Base-by-base conservation (phyloP, 345 rosid species). In the Theobroma cacao region DNA sequence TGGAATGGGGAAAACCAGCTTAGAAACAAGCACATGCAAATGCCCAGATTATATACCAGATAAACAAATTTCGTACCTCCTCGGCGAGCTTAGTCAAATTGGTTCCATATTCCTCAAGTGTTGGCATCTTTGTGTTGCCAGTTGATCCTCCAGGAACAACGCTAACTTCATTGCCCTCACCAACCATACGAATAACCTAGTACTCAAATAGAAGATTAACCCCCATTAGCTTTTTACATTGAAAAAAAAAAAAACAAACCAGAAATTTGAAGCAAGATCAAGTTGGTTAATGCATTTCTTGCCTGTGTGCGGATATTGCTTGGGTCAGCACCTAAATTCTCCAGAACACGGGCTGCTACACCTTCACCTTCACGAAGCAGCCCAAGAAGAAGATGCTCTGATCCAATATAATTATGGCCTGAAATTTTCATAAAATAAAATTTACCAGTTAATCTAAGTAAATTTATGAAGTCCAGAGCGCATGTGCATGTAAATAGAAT, bases 351-450 rank as follows among this genome's bases (percentile, higher is more conserved):
- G 30, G 97, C 99, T 26, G 99, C 98, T 55, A 97, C 98, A 81
- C 99, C 99, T 88, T 97, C 99, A 63, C 99, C 99, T 86, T 97
- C 99, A 34, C 98, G 94, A 66, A 97, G 94, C 69, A 94, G 89
- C 77, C 98, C 97, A 62, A 97, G 98, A 78, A 97, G 94, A 81
- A 97, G 87, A 82, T 97, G 99, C 90, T 97, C 99, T 24, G 99
- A 93, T 66, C 99, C 99, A 78, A 97, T 97, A 80, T 97, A 94
- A 85, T 93, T 97, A 81, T 94, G 99, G 52, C 99, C 99, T 95
- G 85, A 40, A 84, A 82, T 81, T 40, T 48, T 58, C 67, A 80
- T 43, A 26, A 65, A 53, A 75, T 33, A 66, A 11, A 18, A 69
- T 38, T 41, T 36, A 22, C 20, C 61, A 22, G 62, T 60, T 58